These are phyloP conservation scores for Fusarium mexicanum DNA, from an alignment of 2,329 filamentous ascomycete genomes.

Conservation along the genomic window DNA sequence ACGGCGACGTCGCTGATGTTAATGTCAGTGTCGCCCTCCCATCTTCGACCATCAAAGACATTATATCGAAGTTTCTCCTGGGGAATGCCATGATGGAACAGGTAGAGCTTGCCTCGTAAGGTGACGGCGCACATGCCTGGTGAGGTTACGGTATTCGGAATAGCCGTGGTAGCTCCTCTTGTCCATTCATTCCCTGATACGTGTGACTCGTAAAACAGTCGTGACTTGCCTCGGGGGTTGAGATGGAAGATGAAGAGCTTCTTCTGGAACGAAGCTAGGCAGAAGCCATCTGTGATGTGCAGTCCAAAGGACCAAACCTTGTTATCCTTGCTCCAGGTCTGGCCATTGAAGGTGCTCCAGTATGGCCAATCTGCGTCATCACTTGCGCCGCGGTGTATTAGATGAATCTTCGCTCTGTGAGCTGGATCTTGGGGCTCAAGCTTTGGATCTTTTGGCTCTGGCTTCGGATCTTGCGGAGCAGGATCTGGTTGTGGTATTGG, in stretches of 20 bases:
- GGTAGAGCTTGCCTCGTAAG: background rate
- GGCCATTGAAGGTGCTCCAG: background rate
- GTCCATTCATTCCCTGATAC: rapidly evolving
- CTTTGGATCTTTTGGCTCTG: no score
- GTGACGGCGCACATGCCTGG: background rate
- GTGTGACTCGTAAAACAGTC: background rate
- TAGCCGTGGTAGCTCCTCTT: rapidly evolving
- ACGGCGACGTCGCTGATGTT: no score
- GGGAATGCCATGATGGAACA: background rate
- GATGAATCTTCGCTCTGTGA: background rate
- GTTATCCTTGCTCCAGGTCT: background rate
- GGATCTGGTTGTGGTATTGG: no score
- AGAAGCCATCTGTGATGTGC: background rate
- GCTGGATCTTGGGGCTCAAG: background rate
- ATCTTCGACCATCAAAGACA: background rate
- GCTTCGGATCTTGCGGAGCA: no score
- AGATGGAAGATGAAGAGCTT: background rate
- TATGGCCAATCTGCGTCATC: background rate
- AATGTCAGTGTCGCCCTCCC: background rate
- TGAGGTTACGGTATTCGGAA: background rate
- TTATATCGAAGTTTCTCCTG: background rate
- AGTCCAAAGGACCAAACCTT: background rate
- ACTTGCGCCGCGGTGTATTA: background rate
- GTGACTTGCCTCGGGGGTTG: rapidly evolving
- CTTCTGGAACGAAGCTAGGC: background rate